Evolutionary conservation across 441 rosid genomes (phyloP).

Genomic region (Biscutella auriculata): DNA sequence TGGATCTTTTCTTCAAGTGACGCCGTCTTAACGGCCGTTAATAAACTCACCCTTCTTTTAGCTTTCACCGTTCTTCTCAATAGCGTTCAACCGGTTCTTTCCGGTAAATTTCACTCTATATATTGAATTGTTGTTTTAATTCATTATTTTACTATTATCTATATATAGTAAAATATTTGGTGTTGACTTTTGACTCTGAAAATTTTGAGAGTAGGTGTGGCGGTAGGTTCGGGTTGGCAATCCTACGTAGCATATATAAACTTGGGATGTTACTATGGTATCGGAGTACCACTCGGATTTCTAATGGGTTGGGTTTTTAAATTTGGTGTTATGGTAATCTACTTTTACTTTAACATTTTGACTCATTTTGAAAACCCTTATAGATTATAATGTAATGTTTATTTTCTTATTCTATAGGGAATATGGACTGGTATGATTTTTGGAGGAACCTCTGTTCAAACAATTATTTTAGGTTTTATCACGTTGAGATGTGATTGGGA

Average conservation of each 20-base stretch:
- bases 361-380: too few relatives aligned
- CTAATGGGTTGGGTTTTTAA: slow-evolving; percentile 77
- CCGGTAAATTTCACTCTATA: too few relatives aligned
- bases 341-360: too few relatives aligned
- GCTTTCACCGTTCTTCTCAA: slow-evolving; percentile 75
- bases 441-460: slow-evolving; percentile 78
- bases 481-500: slow-evolving; percentile 80
- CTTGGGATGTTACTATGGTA: slow-evolving; percentile 65
- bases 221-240: slow-evolving; percentile 95
- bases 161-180: not conserved
- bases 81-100: slow-evolving; percentile 75
- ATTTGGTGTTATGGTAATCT: slow-evolving; percentile 70
- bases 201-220: slow-evolving; percentile 42
- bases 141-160: not conserved
- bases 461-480: slow-evolving; percentile 40
- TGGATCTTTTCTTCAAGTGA: slow-evolving; percentile 55
- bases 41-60: slow-evolving; percentile 41
- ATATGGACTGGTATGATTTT: slow-evolving; percentile 93
- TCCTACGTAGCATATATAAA: slow-evolving; percentile 74
- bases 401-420: slow-evolving; percentile 33
- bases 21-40: slow-evolving; percentile 51
- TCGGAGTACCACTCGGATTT: slow-evolving; percentile 69
- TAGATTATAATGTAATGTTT: too few relatives aligned
- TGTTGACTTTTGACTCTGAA: not conserved
- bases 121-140: too few relatives aligned